Conservation (phyloP, 2,329 filamentous ascomycete genomes). For the Diaporthe aspalathi region DNA sequence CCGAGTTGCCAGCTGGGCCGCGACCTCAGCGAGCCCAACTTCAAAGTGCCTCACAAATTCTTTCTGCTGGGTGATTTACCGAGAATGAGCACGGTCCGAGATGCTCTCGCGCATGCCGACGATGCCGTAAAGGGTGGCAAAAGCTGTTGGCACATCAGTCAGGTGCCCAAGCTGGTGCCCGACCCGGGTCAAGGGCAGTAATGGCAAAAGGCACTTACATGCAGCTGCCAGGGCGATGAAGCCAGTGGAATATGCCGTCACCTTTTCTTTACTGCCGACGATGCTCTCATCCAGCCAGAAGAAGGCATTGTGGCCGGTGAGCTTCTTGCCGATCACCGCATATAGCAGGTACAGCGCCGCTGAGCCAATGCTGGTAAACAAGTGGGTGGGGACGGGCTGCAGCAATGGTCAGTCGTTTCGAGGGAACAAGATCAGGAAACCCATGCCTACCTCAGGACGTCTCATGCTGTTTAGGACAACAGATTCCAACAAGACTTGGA, state of each 20-base stretch:
- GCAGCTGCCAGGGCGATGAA: conserved; percentile 58
- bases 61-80: conserved; percentile 1
- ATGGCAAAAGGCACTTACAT: conserved; percentile 52
- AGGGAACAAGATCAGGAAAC: neutral
- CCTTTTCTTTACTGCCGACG: conserved; percentile 57
- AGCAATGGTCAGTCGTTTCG: conserved; percentile 14
- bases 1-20: neutral
- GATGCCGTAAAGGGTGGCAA: conserved; percentile 61
- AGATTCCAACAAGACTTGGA: conserved; percentile 59
- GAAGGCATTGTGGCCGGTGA: conserved; percentile 60
- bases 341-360: conserved; percentile 61
- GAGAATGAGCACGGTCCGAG: conserved; percentile 28
- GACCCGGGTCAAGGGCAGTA: neutral
- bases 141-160: conserved; percentile 50
- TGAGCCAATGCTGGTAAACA: conserved; percentile 54
- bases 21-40: neutral
- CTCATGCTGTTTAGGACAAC: conserved; percentile 65
- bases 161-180: neutral
- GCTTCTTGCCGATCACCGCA: conserved; percentile 59
- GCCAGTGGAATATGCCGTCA: conserved; percentile 56
- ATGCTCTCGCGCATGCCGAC: conserved; percentile 59
- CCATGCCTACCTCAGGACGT: conserved; percentile 56
- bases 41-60: neutral
- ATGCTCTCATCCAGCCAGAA: conserved; percentile 62
- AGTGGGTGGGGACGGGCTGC: conserved; percentile 59